Conservation (phyloP, 805 yeast genomes). For the Millerozyma acaciae region DNA sequence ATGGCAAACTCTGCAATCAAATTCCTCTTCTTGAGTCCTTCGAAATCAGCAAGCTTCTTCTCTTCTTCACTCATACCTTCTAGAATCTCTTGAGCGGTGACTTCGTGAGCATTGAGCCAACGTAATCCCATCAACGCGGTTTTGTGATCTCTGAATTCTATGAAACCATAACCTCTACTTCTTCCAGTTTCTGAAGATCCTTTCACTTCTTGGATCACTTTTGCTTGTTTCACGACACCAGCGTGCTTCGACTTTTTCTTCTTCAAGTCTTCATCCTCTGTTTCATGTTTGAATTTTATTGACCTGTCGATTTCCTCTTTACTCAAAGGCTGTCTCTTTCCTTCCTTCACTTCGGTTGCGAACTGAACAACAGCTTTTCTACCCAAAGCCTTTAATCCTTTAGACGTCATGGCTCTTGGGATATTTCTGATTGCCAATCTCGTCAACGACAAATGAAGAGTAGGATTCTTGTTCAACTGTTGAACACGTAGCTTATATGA, state of each 20-base stretch:
- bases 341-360: conserved; percentile 81
- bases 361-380: conserved; percentile 93
- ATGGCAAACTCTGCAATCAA: conserved; percentile 93
- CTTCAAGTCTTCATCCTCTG: conserved; percentile 27
- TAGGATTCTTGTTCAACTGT: conserved; percentile 86
- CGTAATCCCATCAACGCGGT: conserved; percentile 92
- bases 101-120: conserved; percentile 94
- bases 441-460: conserved; percentile 88
- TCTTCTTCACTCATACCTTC: conserved; percentile 74
- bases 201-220: conserved; percentile 88
- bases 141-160: conserved; percentile 89
- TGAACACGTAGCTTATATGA: conserved; percentile 82
- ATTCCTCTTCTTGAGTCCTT: conserved; percentile 60
- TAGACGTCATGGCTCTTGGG: conserved; percentile 88
- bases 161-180: conserved; percentile 94
- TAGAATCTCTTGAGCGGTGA: conserved; percentile 61
- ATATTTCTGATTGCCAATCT: conserved; percentile 91
- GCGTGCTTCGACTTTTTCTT: conserved; percentile 64
- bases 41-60: conserved; percentile 49
- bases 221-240: conserved; percentile 92
- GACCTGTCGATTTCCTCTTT: conserved; percentile 88
- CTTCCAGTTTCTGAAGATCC: conserved; percentile 85
- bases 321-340: conserved; percentile 74
- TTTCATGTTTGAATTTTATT: conserved; percentile 54
- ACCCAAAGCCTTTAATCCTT: conserved; percentile 84